Base-by-base conservation (phyloP, 2,329 filamentous ascomycete genomes). In the Cytospora schulzeri region DNA sequence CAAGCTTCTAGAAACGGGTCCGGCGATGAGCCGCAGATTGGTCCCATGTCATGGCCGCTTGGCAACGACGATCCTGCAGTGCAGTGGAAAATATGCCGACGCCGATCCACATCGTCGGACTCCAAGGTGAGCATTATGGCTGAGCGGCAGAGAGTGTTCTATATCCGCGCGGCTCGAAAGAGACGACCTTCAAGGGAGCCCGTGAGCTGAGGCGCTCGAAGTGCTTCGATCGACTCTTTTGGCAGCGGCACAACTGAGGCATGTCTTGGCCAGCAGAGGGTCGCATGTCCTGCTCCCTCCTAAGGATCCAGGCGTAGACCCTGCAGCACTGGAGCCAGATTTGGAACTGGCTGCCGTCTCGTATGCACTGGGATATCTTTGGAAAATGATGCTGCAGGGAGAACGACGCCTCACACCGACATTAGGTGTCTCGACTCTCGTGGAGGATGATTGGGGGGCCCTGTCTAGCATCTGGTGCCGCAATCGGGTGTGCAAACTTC, bases 1-100 rank as follows among this genome's bases (percentile, higher is more conserved):
- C 63, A 65, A 65, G 63, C 63, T 65, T 65, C 26, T 65, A 52
- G 53, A 62, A 65, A 53, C 17, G 31, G 60, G 31, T 41, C 45
- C 60, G 59, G 33, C 60, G 41, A 56, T 54, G 60, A 35, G 28
- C 38, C 35, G 60, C 52, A 62, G 60, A 62, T 62, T 35, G 15
- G 15, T 28, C 52, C 60, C 60, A 56, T 62, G 17, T 54, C 19
- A 41, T 51, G 35, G 29, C 53, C 53, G 19, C 53, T 55, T 55
- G 53, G 53, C 33, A 35, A 29, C n/a, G 45, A 12, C 45, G n/a
- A 35, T 28, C 28, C 38, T 41, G 38, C 26, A 31, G 29, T n/a
- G 29, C 12, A n/a, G 22, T 38, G 31, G 29, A 29, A 38, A 51
- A 56, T 51, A 12, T n/a, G 11, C 29, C 52, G 45, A 48, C 9